A percentile compares a stretch with the other conserved stretches of the same genome.
Conservation (phyloP, 768 basidiomycete species). For the Paxillus involutus region DNA sequence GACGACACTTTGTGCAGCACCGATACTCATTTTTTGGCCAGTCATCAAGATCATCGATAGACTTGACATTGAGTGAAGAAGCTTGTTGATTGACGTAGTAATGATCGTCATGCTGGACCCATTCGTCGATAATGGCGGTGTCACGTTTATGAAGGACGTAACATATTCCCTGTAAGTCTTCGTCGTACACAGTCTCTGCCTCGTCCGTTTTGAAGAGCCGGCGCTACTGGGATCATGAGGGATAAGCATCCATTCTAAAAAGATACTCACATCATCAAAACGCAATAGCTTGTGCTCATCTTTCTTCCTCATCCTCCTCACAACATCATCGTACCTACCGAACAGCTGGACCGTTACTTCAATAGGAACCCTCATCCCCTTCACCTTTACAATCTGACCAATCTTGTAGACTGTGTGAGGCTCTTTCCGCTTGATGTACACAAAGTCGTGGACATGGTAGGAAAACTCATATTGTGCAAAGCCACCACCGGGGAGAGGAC, state of each 20-base stretch:
- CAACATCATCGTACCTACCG: conserved; percentile 45
- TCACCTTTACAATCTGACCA: conserved; percentile 52
- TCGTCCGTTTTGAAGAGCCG: conserved; percentile 42
- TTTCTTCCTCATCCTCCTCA: conserved; percentile 18
- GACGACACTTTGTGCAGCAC: conserved; percentile 41
- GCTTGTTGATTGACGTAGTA: conserved; percentile 49
- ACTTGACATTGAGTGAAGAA: conserved; percentile 15
- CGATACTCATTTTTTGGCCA: conserved; percentile 30
- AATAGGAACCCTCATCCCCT: conserved; percentile 17
- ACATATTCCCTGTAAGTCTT: conserved; percentile 54
- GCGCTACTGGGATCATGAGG: conserved; percentile 21
- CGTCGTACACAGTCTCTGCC: conserved; percentile 25
- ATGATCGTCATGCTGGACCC: conserved; percentile 58
- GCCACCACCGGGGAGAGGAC: conserved; percentile 31
- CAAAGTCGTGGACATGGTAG: conserved; percentile 63
- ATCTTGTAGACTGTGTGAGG: conserved; percentile 41
- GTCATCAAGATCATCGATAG: conserved; percentile 20
- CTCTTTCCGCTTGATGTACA: conserved; percentile 47
- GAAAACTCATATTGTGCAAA: conserved; percentile 40
- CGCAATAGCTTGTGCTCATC: conserved; percentile 15
- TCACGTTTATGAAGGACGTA: conserved; percentile 43
- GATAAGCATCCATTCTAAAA: not conserved
- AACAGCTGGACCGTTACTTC: conserved; percentile 42
- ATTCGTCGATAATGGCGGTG: conserved; percentile 26
- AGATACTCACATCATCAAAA: conserved; percentile 43